Evolutionary conservation across 768 basidiomycete genomes (phyloP), one percentile per base, ranked within the genome.

Genomic region (Stropharia rugosoannulata): DNA sequence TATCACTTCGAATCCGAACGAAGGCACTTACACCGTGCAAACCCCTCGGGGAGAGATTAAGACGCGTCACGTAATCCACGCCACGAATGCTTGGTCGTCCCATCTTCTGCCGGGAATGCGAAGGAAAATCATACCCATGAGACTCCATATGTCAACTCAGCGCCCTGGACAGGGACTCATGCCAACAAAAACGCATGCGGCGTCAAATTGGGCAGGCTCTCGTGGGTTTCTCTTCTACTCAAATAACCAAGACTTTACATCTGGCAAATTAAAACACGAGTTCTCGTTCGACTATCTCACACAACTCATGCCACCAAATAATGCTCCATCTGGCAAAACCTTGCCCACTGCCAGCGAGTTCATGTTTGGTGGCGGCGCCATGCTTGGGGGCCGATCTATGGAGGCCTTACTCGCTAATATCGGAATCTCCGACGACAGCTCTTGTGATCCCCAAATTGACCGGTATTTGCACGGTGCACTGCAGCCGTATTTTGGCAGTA

Each of bases 41-140:
- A 93, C 92, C 1, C 74, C 85, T 0, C 75, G 78, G 48, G 92
- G 93, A 0, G 64, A 60, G 4, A 75, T 91, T 22, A 68, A 61
- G 13, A 73, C 89, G 0, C 70, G 68, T 2, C 88, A 90, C 66
- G 76, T 95, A 41, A 74, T 95, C 10, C 92, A 93, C 65, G 89
- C 90, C 2, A 93, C 91, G 2, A 96, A 96, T 66, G 92, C 81
- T 16, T 94, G 92, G 84, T 74, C 77, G 2, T 83, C 89, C 1
- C 85, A 90, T 59, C 79, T 95, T 42, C 72, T 95, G 52, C 73
- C 78, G 11, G 78, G 79, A 0, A 73, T 90, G 73, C 80, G 83
- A 16, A 73, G 74, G 49, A 88, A 82, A 65, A 81, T 90, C 56
- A 65, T 88, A 15, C 87, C 89, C 25, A 59, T 76, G 19, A 74